Conservation (phyloP, 768 basidiomycete genomes). For the Podaxis sp. region DNA sequence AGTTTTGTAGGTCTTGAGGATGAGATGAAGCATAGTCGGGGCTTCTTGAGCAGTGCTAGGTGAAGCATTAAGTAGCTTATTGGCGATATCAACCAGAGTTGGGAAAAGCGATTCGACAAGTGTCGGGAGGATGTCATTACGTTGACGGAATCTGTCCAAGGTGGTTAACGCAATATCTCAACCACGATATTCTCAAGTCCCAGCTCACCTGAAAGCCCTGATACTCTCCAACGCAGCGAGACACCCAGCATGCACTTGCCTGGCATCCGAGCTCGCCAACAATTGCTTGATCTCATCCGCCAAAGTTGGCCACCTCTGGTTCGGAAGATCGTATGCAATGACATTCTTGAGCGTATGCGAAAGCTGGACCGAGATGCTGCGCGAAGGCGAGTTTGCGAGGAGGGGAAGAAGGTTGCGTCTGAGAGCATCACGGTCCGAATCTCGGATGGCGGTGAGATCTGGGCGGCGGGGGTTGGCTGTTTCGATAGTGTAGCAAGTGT, state of each 20-base stretch:
- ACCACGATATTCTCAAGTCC: no score
- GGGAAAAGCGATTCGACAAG: conserved; percentile 70
- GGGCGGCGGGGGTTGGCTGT: conserved; percentile 37
- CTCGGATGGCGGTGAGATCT: conserved; percentile 60
- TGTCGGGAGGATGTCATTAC: conserved; percentile 53
- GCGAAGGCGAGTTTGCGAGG: conserved; percentile 64
- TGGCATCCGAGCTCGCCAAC: conserved; percentile 60
- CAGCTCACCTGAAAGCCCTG: conserved; percentile 66
- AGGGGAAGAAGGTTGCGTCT: conserved; percentile 66
- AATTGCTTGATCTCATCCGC: conserved; percentile 66
- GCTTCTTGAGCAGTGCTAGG: conserved; percentile 68
- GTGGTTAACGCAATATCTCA: neutral
- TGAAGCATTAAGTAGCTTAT: conserved; percentile 62
- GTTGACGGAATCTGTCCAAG: conserved; percentile 61
- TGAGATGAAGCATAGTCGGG: conserved; percentile 80
- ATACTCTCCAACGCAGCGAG: conserved; percentile 76
- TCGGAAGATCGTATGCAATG: conserved; percentile 74
- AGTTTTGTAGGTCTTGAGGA: conserved; percentile 84
- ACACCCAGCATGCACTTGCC: conserved; percentile 80
- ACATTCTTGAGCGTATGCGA: conserved; percentile 71
- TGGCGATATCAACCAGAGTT: conserved; percentile 70
- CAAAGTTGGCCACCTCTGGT: conserved; percentile 64
- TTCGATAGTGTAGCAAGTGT: conserved; percentile 59
- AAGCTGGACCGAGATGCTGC: conserved; percentile 73
- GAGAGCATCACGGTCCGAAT: conserved; percentile 72